Evolutionary conservation across 352 stramenopile species (phyloP), one percentile per base, ranked within the genome.

Genomic region (Pythium monospermum): DNA sequence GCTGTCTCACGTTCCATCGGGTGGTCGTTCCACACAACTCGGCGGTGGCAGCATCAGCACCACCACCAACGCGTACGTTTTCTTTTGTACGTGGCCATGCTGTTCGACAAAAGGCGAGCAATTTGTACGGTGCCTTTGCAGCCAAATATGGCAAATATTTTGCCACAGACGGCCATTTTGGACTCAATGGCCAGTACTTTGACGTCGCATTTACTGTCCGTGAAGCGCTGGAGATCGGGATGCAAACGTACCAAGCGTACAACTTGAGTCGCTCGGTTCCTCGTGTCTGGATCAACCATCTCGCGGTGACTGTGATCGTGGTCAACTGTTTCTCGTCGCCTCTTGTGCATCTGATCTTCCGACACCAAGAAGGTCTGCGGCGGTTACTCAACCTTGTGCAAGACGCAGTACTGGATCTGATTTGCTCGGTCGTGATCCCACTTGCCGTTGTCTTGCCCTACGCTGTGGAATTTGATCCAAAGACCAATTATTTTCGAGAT

Each of bases 241-340:
- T 52, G 2, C 51, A 59, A 22, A 33, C 42, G 12, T 59, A 50
- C 28, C 51, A 52, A 13, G 19, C 28, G 19, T 59, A 26, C 11
- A 44, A 6, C 2, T 18, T 51, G 1, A 59, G 51, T 27, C 36
- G 30, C 42, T 27, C 25, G 4, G 52, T 53, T 26, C 21, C 42
- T 28, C 16, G 35, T 19, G 11, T 27, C 11, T 52, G 28, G 33
- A 53, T 53, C 42, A 52, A 53, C 16, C 16, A 16, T 7, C 31
- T 47, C 11, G 33, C 36, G 8, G 41, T 50, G 2, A 12, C 19
- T n/a, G 22, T 23, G 6, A 21, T 59, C 10, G 42, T 53, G 26
- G 3, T 42, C 33, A 52, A 48, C 35, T 52, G 32, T 28, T 52
- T 32, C 12, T 40, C 25, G 3, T 6, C 40, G 2, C 33, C 51